Conservation (phyloP, 148 eudicot genomes). For the Pharnaceum exiguum region DNA sequence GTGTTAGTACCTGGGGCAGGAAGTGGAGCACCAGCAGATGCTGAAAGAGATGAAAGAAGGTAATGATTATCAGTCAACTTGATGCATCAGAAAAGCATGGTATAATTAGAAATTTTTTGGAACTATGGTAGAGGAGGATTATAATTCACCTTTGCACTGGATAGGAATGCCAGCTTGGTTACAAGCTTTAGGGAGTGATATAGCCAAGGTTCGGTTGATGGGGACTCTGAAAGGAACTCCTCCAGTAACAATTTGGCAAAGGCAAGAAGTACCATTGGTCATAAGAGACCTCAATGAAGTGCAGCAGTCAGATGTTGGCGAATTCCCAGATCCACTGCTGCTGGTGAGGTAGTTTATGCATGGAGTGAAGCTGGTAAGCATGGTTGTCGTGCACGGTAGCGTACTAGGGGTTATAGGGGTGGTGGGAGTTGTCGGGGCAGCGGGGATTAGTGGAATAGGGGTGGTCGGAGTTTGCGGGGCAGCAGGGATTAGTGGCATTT, state of each 20-base stretch:
- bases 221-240: constrained; percentile 65
- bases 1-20: constrained; percentile 69
- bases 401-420: background rate
- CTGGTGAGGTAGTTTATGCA: constrained; percentile 52
- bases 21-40: constrained; percentile 46
- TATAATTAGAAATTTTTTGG: background rate
- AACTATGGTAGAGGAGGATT: background rate
- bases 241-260: constrained; percentile 64
- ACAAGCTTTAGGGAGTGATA: constrained; percentile 75
- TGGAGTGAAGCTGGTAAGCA: constrained; percentile 49
- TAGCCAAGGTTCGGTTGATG: constrained; percentile 61
- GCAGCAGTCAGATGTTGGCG: constrained; percentile 74
- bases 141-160: constrained; percentile 61
- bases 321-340: constrained; percentile 28
- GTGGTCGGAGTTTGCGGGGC: too few relatives aligned
- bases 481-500: too few relatives aligned
- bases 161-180: constrained; percentile 76
- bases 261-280: constrained; percentile 55
- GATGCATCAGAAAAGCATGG: background rate
- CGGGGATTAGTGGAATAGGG: too few relatives aligned
- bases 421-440: too few relatives aligned
- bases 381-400: constrained; percentile 52
- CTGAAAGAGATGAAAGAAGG: constrained; percentile 29
- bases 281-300: constrained; percentile 46
- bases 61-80: background rate